Base-by-base conservation (phyloP, 2,329 filamentous ascomycete genomes). In the Lizonia empirigonia region DNA sequence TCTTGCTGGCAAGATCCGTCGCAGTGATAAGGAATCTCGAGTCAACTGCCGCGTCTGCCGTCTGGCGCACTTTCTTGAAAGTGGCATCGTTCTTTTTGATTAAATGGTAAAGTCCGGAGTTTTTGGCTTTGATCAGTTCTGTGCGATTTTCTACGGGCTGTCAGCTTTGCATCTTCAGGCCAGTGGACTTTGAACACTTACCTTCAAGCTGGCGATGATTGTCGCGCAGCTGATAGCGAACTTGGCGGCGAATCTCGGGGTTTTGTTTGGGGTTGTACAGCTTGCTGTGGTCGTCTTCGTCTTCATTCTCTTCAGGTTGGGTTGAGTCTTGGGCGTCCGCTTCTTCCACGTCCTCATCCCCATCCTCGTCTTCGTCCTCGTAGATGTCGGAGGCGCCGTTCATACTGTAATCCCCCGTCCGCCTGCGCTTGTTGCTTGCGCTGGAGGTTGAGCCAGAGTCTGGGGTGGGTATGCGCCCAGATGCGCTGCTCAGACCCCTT, bases 41-140 rank as follows among this genome's bases (percentile, higher is more conserved):
- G 70, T 99, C 94, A 54, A 96, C 87, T 1, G 89, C 90, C 1
- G 94, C 94, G 70, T 97, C 94, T 2, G 87, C 85, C 0, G 94
- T 96, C 76, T 97, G 92, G 64, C 88, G 90, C 53, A 96, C 87
- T 60, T 85, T 80, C 48, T 80, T 78, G 55, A 87, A 86, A 12
- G 87, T 75, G 27, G 79, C 72, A 61, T 94, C 86, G 13, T 88
- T 86, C 57, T 82, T 81, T 19, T 82, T 72, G 19, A 97, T 77
- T 1, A 85, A 85, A 8, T 87, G 79, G 50, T 82, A 77, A 13
- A 96, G 77, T 1, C 85, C 85, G 19, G 80, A 77, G 7, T 87
- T 89, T 29, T 84, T 83, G 1, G 81, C 79, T 59, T 85, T 81
- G 19, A 95, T 74, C 53, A 85, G 88, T 62, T 93, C 87, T 55